Evolutionary conservation across 2,329 filamentous ascomycete genomes (phyloP).

Genomic region (Beauveria brongniartii): DNA sequence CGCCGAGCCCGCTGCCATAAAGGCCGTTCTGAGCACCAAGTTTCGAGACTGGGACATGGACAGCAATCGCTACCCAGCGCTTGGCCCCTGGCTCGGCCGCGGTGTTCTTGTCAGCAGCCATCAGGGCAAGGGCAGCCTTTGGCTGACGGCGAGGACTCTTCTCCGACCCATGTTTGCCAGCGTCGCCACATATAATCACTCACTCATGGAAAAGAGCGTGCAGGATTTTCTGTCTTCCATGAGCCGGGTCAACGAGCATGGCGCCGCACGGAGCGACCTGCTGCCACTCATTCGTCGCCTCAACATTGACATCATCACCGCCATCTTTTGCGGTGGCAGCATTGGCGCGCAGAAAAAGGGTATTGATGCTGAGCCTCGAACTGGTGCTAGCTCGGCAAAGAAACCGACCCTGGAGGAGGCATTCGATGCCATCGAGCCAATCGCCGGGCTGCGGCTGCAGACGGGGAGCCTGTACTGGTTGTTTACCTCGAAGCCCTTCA

Average conservation of each 20-base stretch:
- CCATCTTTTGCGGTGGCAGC: neutral
- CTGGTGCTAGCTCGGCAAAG: neutral
- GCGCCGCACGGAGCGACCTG: neutral
- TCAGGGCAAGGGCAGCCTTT: neutral
- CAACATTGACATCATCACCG: neutral
- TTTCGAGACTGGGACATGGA: constrained; percentile 5
- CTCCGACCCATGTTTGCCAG: neutral
- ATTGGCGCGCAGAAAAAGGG: neutral
- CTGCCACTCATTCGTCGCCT: constrained; percentile 3
- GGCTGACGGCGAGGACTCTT: neutral
- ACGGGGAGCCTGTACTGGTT: neutral
- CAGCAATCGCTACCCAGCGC: constrained; percentile 2
- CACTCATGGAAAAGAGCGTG: neutral
- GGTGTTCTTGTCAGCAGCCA: constrained; percentile 5
- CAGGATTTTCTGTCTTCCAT: neutral
- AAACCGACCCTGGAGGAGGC: neutral
- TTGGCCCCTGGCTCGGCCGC: constrained; percentile 3
- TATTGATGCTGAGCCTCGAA: neutral
- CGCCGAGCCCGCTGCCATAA: neutral
- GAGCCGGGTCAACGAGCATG: neutral
- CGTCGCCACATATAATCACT: neutral
- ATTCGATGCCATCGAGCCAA: neutral
- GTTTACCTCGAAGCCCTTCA: neutral
- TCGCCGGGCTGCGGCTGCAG: neutral
- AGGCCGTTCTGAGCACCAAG: neutral